Evolutionary conservation across 1,284 basidiomycete species (phyloP), one percentile per base, ranked within the genome.

Genomic region (Quambalaria eucalypti): DNA sequence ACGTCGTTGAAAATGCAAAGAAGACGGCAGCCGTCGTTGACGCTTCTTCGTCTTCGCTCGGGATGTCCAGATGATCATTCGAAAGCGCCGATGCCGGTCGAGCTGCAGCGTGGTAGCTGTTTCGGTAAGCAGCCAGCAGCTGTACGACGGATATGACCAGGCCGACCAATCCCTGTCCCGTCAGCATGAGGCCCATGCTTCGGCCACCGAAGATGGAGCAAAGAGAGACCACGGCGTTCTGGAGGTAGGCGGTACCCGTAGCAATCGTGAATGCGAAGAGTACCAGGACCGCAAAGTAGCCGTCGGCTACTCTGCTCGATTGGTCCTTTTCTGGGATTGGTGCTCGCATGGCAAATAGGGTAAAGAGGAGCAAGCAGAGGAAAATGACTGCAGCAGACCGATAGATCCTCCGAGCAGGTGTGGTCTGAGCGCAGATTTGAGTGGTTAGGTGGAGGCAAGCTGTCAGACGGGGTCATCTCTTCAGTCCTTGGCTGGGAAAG

Each of bases 211-310:
- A 72, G 3, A 61, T 59, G 14, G 66, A 64, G 23, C 64, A 62
- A 51, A 72, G 60, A 14, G 66, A 62, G 19, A 72, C 68, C 21
- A 70, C 68, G 28, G 68, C 67, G 50, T 66, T 68, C 54, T 72
- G 69, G 26, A 72, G 39, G 44, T 70, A 72, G 2, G 68, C 62
- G 31, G 59, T 60, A 12, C 60, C 62, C 21, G 64, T 60, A 9
- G 69, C 64, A n/a, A 68, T 52, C 21, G 65, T 21, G 30, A 50
- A 46, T 36, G 64, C 54, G 2, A 66, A 25, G 2, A 60, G 38
- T 16, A 60, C 33, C 6, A 60, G 40, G 31, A 69, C 9, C 16
- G 60, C 59, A 31, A 65, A 64, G 47, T 61, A 67, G 42, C 61
- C 60, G 39, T 63, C 59, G 50, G 28, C 25, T 16, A 19, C 2